A percentile compares a stretch with the other conserved stretches of the same genome.
Conservation (phyloP, 352 stramenopile genomes). For the Phytophthora fragariaefolia region DNA sequence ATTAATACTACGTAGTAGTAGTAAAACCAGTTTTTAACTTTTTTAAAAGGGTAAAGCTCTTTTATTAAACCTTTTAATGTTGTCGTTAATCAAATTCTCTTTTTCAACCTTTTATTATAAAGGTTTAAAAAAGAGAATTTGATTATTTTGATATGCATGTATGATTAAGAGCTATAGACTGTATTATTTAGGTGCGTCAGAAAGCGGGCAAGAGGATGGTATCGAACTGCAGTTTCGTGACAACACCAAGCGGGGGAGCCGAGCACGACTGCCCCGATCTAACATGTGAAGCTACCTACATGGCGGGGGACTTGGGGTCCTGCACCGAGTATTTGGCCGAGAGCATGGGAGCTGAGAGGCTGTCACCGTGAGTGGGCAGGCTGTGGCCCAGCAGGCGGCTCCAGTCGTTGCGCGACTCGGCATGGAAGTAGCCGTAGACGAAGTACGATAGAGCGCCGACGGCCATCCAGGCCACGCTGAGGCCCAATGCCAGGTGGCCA, state of each 20-base stretch:
- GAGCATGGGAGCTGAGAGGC: conserved; percentile 44
- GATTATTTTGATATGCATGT: no score
- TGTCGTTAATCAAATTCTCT: no score
- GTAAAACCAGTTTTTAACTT: no score
- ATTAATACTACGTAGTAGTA: no score
- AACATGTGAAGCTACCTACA: conserved; percentile 27
- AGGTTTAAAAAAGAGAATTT: no score
- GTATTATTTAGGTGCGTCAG: background rate
- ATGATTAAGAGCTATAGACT: no score
- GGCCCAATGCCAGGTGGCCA: conserved; percentile 37
- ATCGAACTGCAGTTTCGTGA: conserved; percentile 1
- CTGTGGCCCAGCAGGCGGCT: conserved; percentile 42
- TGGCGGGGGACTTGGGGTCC: conserved; percentile 33
- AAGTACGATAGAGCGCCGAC: conserved; percentile 65
- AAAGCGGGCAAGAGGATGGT: no score
- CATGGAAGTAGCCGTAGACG: conserved; percentile 56
- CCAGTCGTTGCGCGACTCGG: conserved; percentile 52
- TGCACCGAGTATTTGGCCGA: conserved; percentile 38
- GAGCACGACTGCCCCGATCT: conserved; percentile 19
- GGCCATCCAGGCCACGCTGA: conserved; percentile 56
- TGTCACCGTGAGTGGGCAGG: conserved; percentile 38
- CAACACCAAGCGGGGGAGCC: conserved; percentile 19
- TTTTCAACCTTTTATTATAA: no score
- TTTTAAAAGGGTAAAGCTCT: no score
- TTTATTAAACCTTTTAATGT: no score